Evolutionary conservation across 352 stramenopile species (phyloP), one percentile per base, ranked within the genome.

Genomic region (Pythium chondricola): DNA sequence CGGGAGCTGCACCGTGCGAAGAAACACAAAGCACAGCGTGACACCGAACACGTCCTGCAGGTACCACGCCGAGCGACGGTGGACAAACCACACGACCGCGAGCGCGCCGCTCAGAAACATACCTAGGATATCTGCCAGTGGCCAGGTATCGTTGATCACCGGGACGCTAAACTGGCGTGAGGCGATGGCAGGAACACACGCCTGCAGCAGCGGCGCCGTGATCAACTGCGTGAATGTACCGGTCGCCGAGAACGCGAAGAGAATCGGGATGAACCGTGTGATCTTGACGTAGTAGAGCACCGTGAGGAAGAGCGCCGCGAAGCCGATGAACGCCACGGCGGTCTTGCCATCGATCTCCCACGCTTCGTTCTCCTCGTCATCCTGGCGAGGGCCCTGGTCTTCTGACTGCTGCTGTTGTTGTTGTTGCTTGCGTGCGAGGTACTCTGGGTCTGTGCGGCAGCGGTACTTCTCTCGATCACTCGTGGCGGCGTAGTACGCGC

Each of bases 21-120:
- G 50, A 55, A 98, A 98, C 4, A 95, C 58, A 37, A 97, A 93
- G 71, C 91, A 97, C 47, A 98, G 90, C 49, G 83, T 88, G 10
- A 93, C 56, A 3, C 93, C 91, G 52, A 98, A 94, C 4, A 97
- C 42, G 52, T 98, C 85, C 65, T 98, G 91, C 2, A 97, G 52
- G 5, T 85, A 57, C 90, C 90, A 98, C 25, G 63, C 85, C 43
- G 63, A 64, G 36, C 69, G 71, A 30, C 75, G 69, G 20, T 83
- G 53, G 14, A 87, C 13, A 38, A 84, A 88, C 80, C 80, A 91
- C 25, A 83, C 46, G 8, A 74, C 22, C 3, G 65, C 72, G 43
- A 87, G 56, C 7, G 44, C 17, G 5, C 54, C 48, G 40, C 66
- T 84, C 2, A 56, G 36, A 0, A 72, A 10, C 5, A 85, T 32